These are phyloP conservation scores for Saccharomycopsis malanga DNA, from an alignment of 805 yeast species.

Conservation along the genomic window DNA sequence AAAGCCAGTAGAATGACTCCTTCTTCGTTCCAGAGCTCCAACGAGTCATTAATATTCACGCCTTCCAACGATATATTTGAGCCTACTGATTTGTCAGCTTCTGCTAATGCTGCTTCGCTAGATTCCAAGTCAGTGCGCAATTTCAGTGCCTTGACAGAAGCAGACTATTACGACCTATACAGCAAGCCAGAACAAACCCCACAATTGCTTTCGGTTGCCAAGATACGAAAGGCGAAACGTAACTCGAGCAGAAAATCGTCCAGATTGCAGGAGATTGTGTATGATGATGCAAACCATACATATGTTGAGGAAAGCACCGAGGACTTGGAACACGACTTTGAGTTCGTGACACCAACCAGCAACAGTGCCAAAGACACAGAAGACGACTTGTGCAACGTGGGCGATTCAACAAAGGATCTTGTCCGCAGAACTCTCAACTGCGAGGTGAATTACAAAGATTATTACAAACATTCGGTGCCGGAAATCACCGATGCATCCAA, in stretches of 20 bases:
- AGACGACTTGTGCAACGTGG: slow-evolving; percentile 10
- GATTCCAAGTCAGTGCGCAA: slow-evolving; percentile 5
- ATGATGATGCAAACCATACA: neutral
- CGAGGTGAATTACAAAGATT: slow-evolving; percentile 16
- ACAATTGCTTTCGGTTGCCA: neutral
- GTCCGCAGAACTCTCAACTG: slow-evolving; percentile 11
- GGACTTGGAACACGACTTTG: slow-evolving; percentile 19
- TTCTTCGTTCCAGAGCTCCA: slow-evolving; percentile 9
- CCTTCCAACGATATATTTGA: slow-evolving; percentile 18
- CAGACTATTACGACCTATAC: neutral
- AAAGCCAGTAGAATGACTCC: slow-evolving; percentile 2
- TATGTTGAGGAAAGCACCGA: slow-evolving; percentile 16
- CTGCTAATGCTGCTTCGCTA: neutral
- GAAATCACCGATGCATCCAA: slow-evolving; percentile 16
- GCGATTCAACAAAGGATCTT: slow-evolving; percentile 17
- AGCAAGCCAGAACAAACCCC: neutral
- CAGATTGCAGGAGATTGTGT: slow-evolving; percentile 4
- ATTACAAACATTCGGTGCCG: slow-evolving; percentile 13
- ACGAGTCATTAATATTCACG: slow-evolving; percentile 12
- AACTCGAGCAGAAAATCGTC: neutral
- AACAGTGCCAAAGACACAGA: slow-evolving; percentile 1
- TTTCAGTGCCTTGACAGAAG: slow-evolving; percentile 14
- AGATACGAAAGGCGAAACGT: neutral
- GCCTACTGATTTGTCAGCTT: slow-evolving; percentile 7
- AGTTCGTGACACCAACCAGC: slow-evolving; percentile 11